Percentiles rank a stretch among this genome's conserved stretches.
Conservation (phyloP, 495 filamentous ascomycete species). For the Wilcoxina mikolae region DNA sequence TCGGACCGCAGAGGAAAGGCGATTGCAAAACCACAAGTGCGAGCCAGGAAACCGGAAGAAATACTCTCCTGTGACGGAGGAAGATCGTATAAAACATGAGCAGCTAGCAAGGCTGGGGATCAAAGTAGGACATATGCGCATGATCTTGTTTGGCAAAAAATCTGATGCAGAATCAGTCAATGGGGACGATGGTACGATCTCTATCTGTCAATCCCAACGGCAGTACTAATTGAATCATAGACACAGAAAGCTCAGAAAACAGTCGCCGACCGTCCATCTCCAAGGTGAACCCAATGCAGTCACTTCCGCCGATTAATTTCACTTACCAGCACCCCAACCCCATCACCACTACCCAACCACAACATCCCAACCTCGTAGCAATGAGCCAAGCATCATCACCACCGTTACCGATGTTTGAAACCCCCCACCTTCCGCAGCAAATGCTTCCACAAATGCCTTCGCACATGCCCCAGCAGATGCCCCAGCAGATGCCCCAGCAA, state of each 20-base stretch:
- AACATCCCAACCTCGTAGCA: not conserved
- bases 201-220: not conserved
- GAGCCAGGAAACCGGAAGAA: constrained; percentile 3
- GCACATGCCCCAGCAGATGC: not conserved
- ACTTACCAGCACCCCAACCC: not conserved
- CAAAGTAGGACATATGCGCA: constrained; percentile 8
- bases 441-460: not conserved
- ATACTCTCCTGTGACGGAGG: constrained; percentile 3
- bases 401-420: not conserved
- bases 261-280: not conserved
- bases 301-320: not conserved
- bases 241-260: not conserved
- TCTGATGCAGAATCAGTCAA: not conserved
- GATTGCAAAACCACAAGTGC: constrained; percentile 7
- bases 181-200: constrained; percentile 2
- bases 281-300: not conserved
- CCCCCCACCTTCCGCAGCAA: not conserved
- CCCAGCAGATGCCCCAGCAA: not conserved
- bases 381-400: not conserved
- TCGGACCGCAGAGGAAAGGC: constrained; percentile 7
- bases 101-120: constrained; percentile 8
- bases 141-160: constrained; percentile 8
- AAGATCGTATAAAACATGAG: constrained; percentile 5
- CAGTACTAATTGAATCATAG: not conserved
- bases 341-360: not conserved